Evolutionary conservation across 768 basidiomycete species (phyloP).

Genomic region (Boletales sp.): DNA sequence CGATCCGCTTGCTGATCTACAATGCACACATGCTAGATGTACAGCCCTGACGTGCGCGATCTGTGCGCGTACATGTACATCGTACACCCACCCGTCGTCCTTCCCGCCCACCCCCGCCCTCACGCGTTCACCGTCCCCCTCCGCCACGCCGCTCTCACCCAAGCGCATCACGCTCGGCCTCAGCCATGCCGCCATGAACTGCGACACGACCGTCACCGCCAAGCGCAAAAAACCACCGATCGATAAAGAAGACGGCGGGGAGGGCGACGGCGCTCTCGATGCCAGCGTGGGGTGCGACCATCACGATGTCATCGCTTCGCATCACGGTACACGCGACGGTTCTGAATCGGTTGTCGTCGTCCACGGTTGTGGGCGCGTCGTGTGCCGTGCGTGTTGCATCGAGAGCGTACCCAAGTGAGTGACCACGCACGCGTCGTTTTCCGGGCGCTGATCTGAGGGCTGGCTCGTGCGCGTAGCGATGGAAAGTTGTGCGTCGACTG

Average conservation of each 20-base stretch:
- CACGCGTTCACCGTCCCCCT: conserved; percentile 31
- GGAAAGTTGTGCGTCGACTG: conserved; percentile 31
- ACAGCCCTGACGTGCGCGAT: conserved; percentile 32
- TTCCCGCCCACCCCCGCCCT: conserved; percentile 36
- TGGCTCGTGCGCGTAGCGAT: conserved; percentile 13
- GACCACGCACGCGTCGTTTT: neutral
- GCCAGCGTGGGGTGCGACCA: neutral
- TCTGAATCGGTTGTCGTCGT: conserved; percentile 13
- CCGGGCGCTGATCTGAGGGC: conserved; percentile 7
- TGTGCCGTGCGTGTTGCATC: conserved; percentile 34
- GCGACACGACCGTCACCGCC: conserved; percentile 8
- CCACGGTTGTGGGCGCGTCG: conserved; percentile 33
- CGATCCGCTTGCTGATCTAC: conserved; percentile 5
- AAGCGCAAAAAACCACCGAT: conserved; percentile 29
- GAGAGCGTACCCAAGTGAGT: conserved; percentile 36
- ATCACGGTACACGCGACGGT: conserved; percentile 3
- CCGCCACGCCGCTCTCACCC: conserved; percentile 22
- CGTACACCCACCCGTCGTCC: conserved; percentile 28
- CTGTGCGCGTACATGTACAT: conserved; percentile 37
- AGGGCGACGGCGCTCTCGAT: neutral
- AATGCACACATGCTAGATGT: conserved; percentile 22
- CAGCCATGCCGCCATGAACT: conserved; percentile 22
- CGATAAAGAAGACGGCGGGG: conserved; percentile 19
- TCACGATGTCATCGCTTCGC: neutral
- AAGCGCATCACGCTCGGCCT: conserved; percentile 27